Conservation (phyloP, 345 rosid genomes). For the Eucalyptus rudis region DNA sequence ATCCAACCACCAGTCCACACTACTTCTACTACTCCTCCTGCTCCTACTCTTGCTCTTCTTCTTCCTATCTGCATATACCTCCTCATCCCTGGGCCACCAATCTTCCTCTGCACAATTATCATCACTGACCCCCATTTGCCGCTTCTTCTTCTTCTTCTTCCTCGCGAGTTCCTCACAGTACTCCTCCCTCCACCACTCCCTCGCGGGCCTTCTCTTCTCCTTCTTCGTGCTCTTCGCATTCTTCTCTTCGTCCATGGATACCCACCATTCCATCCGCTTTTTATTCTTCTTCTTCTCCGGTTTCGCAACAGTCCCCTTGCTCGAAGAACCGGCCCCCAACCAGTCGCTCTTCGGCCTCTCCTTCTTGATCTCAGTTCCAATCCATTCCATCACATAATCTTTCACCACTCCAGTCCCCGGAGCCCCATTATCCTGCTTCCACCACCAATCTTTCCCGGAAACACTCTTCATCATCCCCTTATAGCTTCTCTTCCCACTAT, state of each 20-base stretch:
- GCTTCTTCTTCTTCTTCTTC: constrained; percentile 55
- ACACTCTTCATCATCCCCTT: constrained; percentile 14
- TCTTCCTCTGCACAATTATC: constrained; percentile 32
- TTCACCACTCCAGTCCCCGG: constrained; percentile 40
- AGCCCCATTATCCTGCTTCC: constrained; percentile 45
- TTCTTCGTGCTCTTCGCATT: constrained; percentile 24
- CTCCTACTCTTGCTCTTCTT: constrained; percentile 43
- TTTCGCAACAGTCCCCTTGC: constrained; percentile 2
- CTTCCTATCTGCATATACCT: constrained; percentile 23
- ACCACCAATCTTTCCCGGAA: constrained; percentile 45
- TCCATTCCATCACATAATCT: constrained; percentile 91
- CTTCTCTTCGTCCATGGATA: constrained; percentile 55
- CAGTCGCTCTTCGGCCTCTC: constrained; percentile 75
- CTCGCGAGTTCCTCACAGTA: constrained; percentile 65
- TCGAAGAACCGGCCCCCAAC: constrained; percentile 27
- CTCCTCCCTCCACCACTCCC: constrained; percentile 99
- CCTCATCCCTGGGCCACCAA: constrained; percentile 55
- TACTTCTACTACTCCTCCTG: constrained; percentile 40
- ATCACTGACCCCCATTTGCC: constrained; percentile 7
- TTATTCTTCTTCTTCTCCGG: constrained; percentile 35
- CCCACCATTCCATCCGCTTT: constrained; percentile 87
- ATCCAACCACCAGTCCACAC: constrained; percentile 77
- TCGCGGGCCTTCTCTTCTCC: constrained; percentile 61
- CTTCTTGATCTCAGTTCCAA: constrained; percentile 70
- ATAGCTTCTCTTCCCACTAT: constrained; percentile 7